Conservation (phyloP, 345 rosid species). For the Euphorbia pulcherrima region DNA sequence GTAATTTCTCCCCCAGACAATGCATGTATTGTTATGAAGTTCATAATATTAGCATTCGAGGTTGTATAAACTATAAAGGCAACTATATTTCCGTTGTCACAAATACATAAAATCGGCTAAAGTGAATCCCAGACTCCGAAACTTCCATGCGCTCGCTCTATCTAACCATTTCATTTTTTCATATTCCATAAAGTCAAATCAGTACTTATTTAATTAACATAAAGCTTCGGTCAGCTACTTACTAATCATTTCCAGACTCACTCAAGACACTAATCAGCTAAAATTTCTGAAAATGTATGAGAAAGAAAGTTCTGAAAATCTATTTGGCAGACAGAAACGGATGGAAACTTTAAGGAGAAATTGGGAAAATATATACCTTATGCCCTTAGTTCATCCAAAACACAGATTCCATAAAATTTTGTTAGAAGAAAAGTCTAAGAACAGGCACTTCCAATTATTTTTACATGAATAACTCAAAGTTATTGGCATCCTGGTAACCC, state of each 20-base stretch:
- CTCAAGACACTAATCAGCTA: no score
- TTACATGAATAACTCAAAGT: not conserved
- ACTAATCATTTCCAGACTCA: not conserved
- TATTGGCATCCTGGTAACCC: not conserved
- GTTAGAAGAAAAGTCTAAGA: not conserved
- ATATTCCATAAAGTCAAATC: constrained; percentile 4
- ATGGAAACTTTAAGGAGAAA: no score
- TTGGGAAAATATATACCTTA: no score
- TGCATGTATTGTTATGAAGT: not conserved
- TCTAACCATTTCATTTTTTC: no score
- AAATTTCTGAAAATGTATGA: no score
- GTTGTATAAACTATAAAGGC: not conserved
- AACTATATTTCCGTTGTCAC: not conserved
- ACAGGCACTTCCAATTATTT: not conserved
- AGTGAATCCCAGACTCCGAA: not conserved
- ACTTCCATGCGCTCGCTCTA: not conserved
- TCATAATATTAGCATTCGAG: not conserved
- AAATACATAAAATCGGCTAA: not conserved
- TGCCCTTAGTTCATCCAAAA: no score
- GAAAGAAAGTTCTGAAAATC: no score
- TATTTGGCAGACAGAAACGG: no score
- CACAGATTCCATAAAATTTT: not conserved
- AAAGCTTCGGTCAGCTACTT: not conserved
- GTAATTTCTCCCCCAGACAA: not conserved
- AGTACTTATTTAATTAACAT: not conserved